A percentile compares a stretch with the other conserved stretches of the same genome.
Conservation (phyloP, 2,329 filamentous ascomycete genomes). For the Akanthomyces dipterigenus region DNA sequence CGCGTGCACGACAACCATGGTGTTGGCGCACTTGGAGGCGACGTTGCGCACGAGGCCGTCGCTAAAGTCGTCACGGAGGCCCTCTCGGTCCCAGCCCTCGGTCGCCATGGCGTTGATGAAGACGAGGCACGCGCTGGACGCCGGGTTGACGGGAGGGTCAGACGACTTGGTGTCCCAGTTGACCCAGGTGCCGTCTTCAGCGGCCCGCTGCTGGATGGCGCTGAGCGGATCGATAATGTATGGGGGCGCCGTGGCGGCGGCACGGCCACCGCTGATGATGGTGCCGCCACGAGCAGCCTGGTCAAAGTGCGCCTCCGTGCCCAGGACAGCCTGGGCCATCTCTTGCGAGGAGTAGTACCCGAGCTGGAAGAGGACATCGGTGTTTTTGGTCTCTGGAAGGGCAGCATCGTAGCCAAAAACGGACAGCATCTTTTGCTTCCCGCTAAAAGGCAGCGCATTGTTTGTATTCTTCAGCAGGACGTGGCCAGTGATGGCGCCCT, state of each 20-base stretch:
- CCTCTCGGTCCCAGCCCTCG: constrained; percentile 64
- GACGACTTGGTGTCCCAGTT: constrained; percentile 37
- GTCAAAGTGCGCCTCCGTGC: constrained; percentile 37
- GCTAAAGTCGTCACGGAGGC: constrained; percentile 62
- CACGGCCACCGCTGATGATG: constrained; percentile 44
- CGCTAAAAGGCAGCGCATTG: constrained; percentile 54
- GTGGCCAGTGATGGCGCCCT: constrained; percentile 55
- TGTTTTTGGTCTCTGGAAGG: constrained; percentile 39
- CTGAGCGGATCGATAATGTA: constrained; percentile 48
- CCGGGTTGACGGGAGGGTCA: constrained; percentile 29
- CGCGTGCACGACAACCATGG: constrained; percentile 57
- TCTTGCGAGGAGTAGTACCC: constrained; percentile 41
- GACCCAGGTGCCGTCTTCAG: constrained; percentile 48
- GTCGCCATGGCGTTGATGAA: constrained; percentile 76
- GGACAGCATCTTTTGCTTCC: constrained; percentile 48
- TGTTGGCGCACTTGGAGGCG: constrained; percentile 53
- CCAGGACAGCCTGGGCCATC: constrained; percentile 38
- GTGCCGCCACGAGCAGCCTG: constrained; percentile 46
- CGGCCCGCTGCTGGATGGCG: constrained; percentile 49
- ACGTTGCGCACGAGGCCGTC: constrained; percentile 54
- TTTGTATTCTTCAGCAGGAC: constrained; percentile 71
- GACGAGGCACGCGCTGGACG: constrained; percentile 62
- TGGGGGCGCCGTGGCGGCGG: constrained; percentile 42
- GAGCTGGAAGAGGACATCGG: constrained; percentile 36
- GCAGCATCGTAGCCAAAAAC: constrained; percentile 60